These are phyloP conservation scores for Lithospermum erythrorhizon DNA, from an alignment of 257 asterid species.

Conservation along the genomic window DNA sequence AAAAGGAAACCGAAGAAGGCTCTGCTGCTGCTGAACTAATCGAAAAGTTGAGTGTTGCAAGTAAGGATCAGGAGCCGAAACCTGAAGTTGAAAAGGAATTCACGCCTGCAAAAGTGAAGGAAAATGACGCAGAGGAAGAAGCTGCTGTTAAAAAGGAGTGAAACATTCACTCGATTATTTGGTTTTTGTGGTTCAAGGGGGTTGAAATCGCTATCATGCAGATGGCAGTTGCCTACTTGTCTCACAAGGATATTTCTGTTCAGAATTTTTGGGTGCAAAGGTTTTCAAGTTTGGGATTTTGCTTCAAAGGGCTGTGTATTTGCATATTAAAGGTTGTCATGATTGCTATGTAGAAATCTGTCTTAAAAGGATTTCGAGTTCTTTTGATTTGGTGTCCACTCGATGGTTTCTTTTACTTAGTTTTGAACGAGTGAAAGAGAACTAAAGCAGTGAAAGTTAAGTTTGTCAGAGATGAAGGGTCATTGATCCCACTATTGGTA, in stretches of 20 bases:
- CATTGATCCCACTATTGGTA: background rate
- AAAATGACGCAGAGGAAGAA: constrained; percentile 25
- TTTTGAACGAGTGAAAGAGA: too few species aligned
- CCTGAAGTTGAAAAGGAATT: constrained; percentile 33
- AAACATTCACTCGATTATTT: constrained; percentile 13
- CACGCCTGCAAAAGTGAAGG: constrained; percentile 24
- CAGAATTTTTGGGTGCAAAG: background rate
- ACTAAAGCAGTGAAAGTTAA: too few species aligned
- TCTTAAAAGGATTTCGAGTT: background rate
- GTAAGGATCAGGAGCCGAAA: constrained; percentile 36
- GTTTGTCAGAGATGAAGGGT: background rate
- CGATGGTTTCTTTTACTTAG: background rate
- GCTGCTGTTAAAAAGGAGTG: constrained; percentile 26
- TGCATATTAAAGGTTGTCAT: background rate
- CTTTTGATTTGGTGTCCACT: background rate
- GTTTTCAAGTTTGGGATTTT: background rate
- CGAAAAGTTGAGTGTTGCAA: constrained; percentile 49
- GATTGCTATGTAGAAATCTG: background rate
- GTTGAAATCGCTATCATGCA: constrained; percentile 15
- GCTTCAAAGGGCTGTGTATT: background rate
- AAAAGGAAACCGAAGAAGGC: constrained; percentile 39
- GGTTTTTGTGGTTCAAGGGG: constrained; percentile 13
- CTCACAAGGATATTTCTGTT: background rate
- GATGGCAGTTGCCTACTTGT: background rate
- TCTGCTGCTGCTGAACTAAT: constrained; percentile 51